Evolutionary conservation across 208 protist species (phyloP), one percentile per base, ranked within the genome.

Genomic region (Balamuthia mandrillaris): DNA sequence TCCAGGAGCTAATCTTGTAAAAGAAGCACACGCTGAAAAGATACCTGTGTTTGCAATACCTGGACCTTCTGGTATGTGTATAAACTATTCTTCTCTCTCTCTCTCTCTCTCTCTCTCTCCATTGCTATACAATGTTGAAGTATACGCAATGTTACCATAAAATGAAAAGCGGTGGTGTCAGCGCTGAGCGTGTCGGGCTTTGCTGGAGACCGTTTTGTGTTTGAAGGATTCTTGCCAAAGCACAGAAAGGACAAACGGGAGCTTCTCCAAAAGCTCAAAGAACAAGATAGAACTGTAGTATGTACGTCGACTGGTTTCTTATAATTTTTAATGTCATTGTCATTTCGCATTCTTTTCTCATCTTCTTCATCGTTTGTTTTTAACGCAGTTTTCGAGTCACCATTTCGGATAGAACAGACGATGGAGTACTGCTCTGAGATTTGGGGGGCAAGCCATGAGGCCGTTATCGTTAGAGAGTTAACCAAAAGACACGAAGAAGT

Each of bases 211-310:
- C 70, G 70, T 49, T 79, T 79, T 35, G 31, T 79, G 31, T 79
- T 79, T n/a, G 70, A 79, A n/a, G 70, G 70, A 21, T 79, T 79
- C 18, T 37, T 79, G 7, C 70, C 70, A 14, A 42, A 79, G 21
- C 47, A 79, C 10, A 42, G 70, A 1, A 1, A 27, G 12, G 39
- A 41, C 31, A 24, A 49, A 9, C 18, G 31, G 47, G 39, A 24
- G 33, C 45, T 58, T 3, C 29, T 79, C 33, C 31, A 29, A n/a
- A 14, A 7, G 2, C 47, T 79, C 29, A 3, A 42, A 9, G 2
- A 39, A 37, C 70, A 79, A n/a, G 70, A 79, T 10, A 10, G 70
- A 6, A 52, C 70, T 14, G 70, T 79, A 9, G 70, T 49, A 2
- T 79, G 70, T 79, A 58, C 65, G 60, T 68, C 5, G 24, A 3